Evolutionary conservation across 2,329 filamentous ascomycete genomes (phyloP).

Genomic region (Alternaria sp.): DNA sequence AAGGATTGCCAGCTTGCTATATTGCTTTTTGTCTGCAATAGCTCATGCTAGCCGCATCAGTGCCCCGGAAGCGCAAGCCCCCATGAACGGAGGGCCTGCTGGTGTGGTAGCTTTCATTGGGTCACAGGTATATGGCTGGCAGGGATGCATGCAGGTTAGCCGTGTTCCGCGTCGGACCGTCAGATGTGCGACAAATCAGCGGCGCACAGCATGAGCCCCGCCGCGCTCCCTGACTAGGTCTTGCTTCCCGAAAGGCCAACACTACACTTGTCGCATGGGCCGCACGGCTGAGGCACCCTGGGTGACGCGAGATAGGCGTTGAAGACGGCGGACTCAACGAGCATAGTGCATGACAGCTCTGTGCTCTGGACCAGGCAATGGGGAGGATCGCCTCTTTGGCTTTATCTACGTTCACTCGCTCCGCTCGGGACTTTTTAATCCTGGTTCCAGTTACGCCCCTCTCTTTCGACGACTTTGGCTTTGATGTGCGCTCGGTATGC

Average conservation of each 20-base stretch:
- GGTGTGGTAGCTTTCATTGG: slow-evolving; percentile 6
- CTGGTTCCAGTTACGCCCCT: slow-evolving; percentile 5
- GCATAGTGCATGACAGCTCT: slow-evolving; percentile 14
- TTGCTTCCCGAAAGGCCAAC: slow-evolving; percentile 3
- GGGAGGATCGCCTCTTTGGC: slow-evolving; percentile 7
- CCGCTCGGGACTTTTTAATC: slow-evolving; percentile 5
- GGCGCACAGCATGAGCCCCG: not conserved
- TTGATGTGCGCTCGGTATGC: slow-evolving; percentile 7
- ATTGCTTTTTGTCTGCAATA: not conserved
- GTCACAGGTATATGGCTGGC: not conserved
- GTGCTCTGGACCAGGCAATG: slow-evolving; percentile 7
- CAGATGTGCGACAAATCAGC: slow-evolving; percentile 5
- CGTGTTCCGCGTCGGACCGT: slow-evolving; percentile 11
- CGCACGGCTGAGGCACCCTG: slow-evolving; percentile 7
- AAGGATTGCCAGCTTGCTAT: not conserved
- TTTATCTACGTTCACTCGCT: slow-evolving; percentile 9
- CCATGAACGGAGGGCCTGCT: slow-evolving; percentile 4
- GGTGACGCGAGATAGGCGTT: slow-evolving; percentile 9
- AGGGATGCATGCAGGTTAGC: slow-evolving; percentile 6
- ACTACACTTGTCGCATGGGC: slow-evolving; percentile 12
- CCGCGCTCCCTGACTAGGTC: not conserved
- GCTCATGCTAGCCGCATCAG: not conserved
- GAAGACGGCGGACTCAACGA: slow-evolving; percentile 1
- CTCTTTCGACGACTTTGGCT: slow-evolving; percentile 1
- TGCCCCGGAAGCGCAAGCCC: not conserved